These are phyloP conservation scores for Hirsutella minnesotensis DNA, from an alignment of 2,329 filamentous ascomycete species.

Conservation along the genomic window DNA sequence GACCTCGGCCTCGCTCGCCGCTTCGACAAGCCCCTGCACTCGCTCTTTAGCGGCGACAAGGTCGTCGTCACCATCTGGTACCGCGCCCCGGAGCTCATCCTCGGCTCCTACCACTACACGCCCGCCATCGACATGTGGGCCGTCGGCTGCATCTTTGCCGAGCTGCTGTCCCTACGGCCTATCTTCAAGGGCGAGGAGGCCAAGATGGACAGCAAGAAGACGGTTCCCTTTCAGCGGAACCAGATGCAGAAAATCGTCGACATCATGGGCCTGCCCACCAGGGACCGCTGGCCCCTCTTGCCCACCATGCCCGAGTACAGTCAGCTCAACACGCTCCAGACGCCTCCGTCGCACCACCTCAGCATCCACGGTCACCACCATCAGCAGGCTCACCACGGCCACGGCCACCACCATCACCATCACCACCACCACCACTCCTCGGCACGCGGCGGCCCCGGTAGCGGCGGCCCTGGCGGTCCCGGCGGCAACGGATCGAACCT, in stretches of 20 bases:
- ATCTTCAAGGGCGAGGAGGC: slow-evolving; percentile 99
- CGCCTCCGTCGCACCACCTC: slow-evolving; percentile 36
- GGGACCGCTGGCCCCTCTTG: slow-evolving; percentile 79
- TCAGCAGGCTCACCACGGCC: slow-evolving; percentile 14
- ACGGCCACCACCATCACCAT: slow-evolving; percentile 18
- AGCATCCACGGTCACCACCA: slow-evolving; percentile 16
- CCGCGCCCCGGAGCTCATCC: slow-evolving; percentile 81
- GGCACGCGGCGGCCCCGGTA: not conserved
- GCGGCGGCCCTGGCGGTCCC: slow-evolving; percentile 10
- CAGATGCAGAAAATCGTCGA: slow-evolving; percentile 99
- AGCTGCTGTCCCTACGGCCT: slow-evolving; percentile 76
- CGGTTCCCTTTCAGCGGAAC: slow-evolving; percentile 90
- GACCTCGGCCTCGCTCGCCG: slow-evolving; percentile 85
- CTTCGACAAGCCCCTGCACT: slow-evolving; percentile 88
- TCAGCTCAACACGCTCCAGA: slow-evolving; percentile 50
- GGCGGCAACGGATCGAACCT: slow-evolving; percentile 35
- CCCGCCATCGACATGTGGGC: slow-evolving; percentile 97
- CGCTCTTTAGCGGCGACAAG: slow-evolving; percentile 87
- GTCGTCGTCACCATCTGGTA: slow-evolving; percentile 99
- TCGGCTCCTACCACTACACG: slow-evolving; percentile 92
- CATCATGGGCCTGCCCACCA: slow-evolving; percentile 81
- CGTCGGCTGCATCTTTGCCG: slow-evolving; percentile 94
- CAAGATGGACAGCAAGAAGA: slow-evolving; percentile 98
- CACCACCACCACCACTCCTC: slow-evolving; percentile 13
- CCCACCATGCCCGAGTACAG: slow-evolving; percentile 76